Conservation (phyloP, 257 asterid genomes). For the Jacaranda mimosifolia region DNA sequence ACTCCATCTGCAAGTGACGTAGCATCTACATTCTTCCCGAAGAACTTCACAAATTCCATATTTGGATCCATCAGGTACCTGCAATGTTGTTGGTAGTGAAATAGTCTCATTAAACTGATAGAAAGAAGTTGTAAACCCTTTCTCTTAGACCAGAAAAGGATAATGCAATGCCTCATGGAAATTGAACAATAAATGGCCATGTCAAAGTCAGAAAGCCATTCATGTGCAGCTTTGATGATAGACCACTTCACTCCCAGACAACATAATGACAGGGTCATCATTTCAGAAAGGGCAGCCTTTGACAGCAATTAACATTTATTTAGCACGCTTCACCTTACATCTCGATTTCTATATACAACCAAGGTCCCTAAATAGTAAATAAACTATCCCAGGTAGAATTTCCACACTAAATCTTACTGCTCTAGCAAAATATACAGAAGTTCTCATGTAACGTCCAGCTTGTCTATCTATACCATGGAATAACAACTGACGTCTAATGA, state of each 20-base stretch:
- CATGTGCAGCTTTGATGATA: not conserved
- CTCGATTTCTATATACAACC: not conserved
- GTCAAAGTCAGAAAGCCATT: not conserved
- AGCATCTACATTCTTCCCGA: constrained; percentile 77
- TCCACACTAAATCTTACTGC: not conserved
- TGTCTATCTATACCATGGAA: not conserved
- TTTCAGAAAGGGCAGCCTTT: not conserved
- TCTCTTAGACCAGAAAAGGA: not conserved
- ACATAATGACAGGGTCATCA: no score
- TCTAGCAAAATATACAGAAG: constrained; percentile 7
- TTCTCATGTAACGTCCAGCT: not conserved
- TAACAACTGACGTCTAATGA: not conserved
- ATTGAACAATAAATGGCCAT: no score
- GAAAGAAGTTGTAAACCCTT: not conserved
- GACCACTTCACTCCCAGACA: not conserved
- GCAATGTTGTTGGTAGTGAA: constrained; percentile 30
- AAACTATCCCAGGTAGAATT: not conserved
- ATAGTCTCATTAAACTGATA: not conserved
- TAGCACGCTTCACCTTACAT: constrained; percentile 18
- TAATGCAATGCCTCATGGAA: no score
- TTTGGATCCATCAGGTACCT: constrained; percentile 95
- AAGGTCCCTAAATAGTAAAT: constrained; percentile 7
- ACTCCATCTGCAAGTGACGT: constrained; percentile 75
- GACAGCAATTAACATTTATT: not conserved
- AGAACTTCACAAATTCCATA: constrained; percentile 89